Conservation (phyloP, 768 basidiomycete genomes). For the Nidularia pulvinata region DNA sequence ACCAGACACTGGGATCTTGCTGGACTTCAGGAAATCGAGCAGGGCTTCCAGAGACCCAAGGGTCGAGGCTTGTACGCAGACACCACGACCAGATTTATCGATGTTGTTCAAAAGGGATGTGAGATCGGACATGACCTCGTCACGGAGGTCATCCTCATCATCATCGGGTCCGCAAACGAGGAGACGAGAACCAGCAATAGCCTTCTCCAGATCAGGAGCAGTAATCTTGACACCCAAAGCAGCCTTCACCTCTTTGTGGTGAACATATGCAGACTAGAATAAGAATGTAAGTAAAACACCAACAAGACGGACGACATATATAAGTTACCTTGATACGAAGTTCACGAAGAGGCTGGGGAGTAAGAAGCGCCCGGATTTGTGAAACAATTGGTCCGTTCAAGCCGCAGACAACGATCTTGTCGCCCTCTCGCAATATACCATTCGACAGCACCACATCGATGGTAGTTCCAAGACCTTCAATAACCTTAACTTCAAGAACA, state of each 20-base stretch:
- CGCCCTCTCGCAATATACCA: constrained; percentile 89
- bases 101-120: constrained; percentile 87
- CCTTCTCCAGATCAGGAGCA: constrained; percentile 95
- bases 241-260: constrained; percentile 97
- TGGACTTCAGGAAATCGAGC: constrained; percentile 90
- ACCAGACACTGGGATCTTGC: constrained; percentile 97
- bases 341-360: constrained; percentile 95
- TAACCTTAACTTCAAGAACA: constrained; percentile 97
- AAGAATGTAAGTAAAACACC: constrained; percentile 6
- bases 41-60: constrained; percentile 96
- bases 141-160: constrained; percentile 92
- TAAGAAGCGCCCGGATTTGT: constrained; percentile 90
- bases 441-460: constrained; percentile 97
- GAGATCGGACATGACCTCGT: constrained; percentile 96
- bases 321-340: constrained; percentile 85
- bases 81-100: constrained; percentile 95
- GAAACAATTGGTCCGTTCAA: constrained; percentile 97
- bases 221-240: constrained; percentile 95
- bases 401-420: constrained; percentile 95
- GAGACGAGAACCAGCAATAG: constrained; percentile 94
- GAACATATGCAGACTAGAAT: constrained; percentile 88
- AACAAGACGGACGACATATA: constrained; percentile 2
- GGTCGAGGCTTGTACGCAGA: constrained; percentile 97
- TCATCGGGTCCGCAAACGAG: constrained; percentile 94
- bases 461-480: constrained; percentile 97